These are phyloP conservation scores for Rhizoclosmatium globosum DNA, from an alignment of 192 early-diverging fungal genomes.

Conservation along the genomic window DNA sequence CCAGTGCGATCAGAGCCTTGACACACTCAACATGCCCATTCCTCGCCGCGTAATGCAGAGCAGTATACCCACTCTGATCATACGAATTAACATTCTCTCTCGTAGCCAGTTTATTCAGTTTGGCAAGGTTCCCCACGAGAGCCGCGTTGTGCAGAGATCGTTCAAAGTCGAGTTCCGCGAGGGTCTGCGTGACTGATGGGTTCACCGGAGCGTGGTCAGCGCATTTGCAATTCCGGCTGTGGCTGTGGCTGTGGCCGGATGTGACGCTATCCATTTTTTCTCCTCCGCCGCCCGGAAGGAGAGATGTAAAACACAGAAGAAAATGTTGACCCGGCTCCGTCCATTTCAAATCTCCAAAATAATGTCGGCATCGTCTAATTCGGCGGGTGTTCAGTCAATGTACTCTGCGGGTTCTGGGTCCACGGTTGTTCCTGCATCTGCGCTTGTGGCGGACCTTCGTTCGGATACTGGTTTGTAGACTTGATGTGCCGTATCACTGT, in stretches of 20 bases:
- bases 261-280: background rate
- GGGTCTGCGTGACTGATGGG: constrained; percentile 13
- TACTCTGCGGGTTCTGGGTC: background rate
- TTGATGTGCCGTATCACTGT: background rate
- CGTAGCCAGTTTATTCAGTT: constrained; percentile 2
- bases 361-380: too few species aligned
- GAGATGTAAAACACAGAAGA: too few species aligned
- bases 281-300: too few species aligned
- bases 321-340: too few species aligned
- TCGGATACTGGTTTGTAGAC: constrained; percentile 15
- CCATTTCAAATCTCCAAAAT: too few species aligned
- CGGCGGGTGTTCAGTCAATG: background rate
- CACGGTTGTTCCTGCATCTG: background rate
- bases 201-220: background rate
- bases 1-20: constrained; percentile 1
- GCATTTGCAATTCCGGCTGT: background rate
- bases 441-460: constrained; percentile 21
- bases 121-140: constrained; percentile 1
- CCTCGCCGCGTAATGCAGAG: constrained; percentile 31
- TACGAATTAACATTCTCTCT: background rate
- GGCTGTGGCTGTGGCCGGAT: background rate
- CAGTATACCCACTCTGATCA: constrained; percentile 17
- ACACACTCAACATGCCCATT: constrained; percentile 9
- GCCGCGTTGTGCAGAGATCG: constrained; percentile 13
- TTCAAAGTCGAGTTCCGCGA: constrained; percentile 26